Evolutionary conservation across 805 yeast species (phyloP), one percentile per base, ranked within the genome.

Genomic region (Cyberlindnera nakhonratchasimensis): DNA sequence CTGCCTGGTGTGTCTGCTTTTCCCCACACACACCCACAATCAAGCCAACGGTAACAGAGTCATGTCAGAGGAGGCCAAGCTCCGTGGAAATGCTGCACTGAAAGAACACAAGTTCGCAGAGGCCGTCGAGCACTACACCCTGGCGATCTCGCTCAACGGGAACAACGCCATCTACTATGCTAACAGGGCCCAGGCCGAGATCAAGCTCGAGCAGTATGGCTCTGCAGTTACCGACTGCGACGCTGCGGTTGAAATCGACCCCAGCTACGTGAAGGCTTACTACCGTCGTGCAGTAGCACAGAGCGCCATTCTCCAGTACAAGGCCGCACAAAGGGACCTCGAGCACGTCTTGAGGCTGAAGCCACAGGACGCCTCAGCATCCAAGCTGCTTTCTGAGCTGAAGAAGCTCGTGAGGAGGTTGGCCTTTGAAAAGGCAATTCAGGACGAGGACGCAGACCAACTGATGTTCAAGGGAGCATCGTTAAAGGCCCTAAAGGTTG

Each of bases 101-200:
- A 86, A 86, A 62, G 68, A 70, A 17, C 83, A 87, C 29, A 69
- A 79, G 50, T 82, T 68, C 51, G 70, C 69, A 5, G 69, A 71
- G 25, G 96, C 97, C 7, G 67, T 81, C n/a, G 80, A 74, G 10
- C 59, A 70, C 3, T 91, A 93, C 62, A 75, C 91, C 1, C 61
- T 72, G 47, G 97, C 96, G 8, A 83, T 91, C 26, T 82, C 72
- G 22, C 50, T 82, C 12, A 82, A 82, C 51, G 62, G 72, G 11
- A 12, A 26, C 11, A 80, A 81, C 39, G 77, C 86, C 2, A 72
- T 81, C 24, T 79, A 82, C 48, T 87, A 71, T 58, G 82, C 96
- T 9, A 91, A 91, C 64, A 72, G 96, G 50, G 96, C 98, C 0
- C 89, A 88, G 60, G 96, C 88, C 1, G 82, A 89, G 52, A 79